A percentile compares a stretch with the other conserved stretches of the same genome.
Conservation (phyloP, 192 early-diverging fungal genomes). For the Umbelopsis isabellina region DNA sequence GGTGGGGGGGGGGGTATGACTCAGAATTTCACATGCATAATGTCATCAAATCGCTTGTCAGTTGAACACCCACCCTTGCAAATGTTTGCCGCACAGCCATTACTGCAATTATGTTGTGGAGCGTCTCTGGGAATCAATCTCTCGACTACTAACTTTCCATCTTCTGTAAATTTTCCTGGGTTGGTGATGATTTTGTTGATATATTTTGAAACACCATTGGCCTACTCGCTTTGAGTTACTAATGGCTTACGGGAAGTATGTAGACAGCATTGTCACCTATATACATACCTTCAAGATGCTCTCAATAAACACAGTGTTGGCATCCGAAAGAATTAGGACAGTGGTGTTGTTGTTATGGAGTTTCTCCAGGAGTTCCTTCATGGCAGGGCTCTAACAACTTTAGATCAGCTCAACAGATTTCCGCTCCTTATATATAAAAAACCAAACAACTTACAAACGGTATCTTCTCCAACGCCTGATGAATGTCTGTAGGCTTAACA, state of each 20-base stretch:
- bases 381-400: constrained; percentile 41
- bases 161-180: constrained; percentile 49
- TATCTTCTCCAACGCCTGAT: constrained; percentile 34
- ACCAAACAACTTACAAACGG: constrained; percentile 43
- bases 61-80: constrained; percentile 55
- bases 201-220: constrained; percentile 47
- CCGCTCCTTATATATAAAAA: neutral
- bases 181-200: constrained; percentile 62
- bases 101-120: constrained; percentile 51
- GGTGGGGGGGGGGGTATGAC: neutral
- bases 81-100: constrained; percentile 60
- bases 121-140: constrained; percentile 43
- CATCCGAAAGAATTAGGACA: constrained; percentile 63
- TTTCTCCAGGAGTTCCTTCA: constrained; percentile 47
- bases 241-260: neutral
- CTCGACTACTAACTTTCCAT: constrained; percentile 45
- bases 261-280: neutral
- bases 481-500: constrained; percentile 35
- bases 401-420: neutral
- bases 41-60: neutral
- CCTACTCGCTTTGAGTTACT: constrained; percentile 31
- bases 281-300: constrained; percentile 57
- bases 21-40: neutral
- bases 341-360: constrained; percentile 51
- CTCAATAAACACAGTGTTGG: constrained; percentile 64